Evolutionary conservation across 1,284 basidiomycete species (phyloP).

Genomic region (Fomitopsis pinicola): DNA sequence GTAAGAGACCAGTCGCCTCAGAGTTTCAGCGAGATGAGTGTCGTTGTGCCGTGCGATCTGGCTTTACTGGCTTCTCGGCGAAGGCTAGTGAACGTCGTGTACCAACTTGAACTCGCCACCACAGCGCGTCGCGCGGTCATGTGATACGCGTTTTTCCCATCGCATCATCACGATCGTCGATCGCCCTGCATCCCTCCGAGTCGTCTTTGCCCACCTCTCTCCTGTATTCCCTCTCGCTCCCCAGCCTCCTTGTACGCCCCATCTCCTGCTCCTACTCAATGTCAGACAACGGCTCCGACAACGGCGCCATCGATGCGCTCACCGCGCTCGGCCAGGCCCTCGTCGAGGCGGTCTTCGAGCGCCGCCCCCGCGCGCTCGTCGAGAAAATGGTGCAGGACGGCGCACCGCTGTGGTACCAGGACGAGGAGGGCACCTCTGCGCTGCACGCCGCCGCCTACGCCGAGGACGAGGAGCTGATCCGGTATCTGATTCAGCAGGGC

Average conservation of each 20-base stretch:
- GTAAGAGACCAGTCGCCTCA: no score
- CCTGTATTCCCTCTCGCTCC: no score
- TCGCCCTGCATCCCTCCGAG: background rate
- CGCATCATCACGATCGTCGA: background rate
- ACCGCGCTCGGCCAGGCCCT: constrained; percentile 52
- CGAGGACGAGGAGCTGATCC: constrained; percentile 59
- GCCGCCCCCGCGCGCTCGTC: constrained; percentile 45
- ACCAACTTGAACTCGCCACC: no score
- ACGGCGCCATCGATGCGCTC: constrained; percentile 41
- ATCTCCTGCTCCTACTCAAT: background rate
- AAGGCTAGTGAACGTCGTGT: no score
- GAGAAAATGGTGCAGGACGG: constrained; percentile 58
- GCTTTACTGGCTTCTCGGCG: no score
- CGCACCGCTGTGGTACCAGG: constrained; percentile 92
- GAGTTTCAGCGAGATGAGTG: no score
- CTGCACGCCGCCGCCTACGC: constrained; percentile 88
- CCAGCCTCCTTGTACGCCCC: no score
- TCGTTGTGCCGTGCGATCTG: no score
- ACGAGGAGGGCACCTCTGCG: constrained; percentile 75
- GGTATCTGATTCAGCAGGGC: constrained; percentile 72
- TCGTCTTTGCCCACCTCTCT: no score
- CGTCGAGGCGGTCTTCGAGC: constrained; percentile 53
- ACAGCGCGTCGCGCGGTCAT: background rate
- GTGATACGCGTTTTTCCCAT: background rate
- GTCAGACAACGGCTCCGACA: constrained; percentile 8